These are phyloP conservation scores for Fagus crenata DNA, from an alignment of 306 rosid genomes.

Conservation along the genomic window DNA sequence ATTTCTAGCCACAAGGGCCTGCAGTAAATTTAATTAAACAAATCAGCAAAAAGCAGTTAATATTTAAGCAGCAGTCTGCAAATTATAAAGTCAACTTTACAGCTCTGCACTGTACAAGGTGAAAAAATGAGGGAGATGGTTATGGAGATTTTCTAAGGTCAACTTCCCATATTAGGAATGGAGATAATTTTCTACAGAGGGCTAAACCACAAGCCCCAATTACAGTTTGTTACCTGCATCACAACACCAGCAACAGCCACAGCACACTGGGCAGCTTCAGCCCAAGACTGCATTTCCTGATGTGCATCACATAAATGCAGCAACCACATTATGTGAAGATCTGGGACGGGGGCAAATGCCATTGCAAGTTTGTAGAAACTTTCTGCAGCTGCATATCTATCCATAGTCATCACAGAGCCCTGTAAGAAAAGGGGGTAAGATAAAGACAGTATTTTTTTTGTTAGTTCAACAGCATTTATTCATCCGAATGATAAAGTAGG, in stretches of 20 bases:
- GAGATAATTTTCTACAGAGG: background rate
- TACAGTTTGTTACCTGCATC: slow-evolving; percentile 67
- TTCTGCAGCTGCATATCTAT: slow-evolving; percentile 95
- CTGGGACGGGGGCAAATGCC: slow-evolving; percentile 99
- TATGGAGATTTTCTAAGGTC: too few relatives aligned
- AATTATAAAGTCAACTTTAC: background rate
- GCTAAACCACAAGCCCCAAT: background rate
- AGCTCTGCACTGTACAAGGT: background rate
- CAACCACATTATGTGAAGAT: slow-evolving; percentile 99
- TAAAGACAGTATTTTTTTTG: slow-evolving; percentile 10
- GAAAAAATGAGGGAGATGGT: background rate
- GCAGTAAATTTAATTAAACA: slow-evolving; percentile 28
- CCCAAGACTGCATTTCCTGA: slow-evolving; percentile 99
- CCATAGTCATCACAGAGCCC: slow-evolving; percentile 88
- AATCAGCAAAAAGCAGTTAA: slow-evolving; percentile 10
- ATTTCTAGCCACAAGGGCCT: slow-evolving; percentile 98
- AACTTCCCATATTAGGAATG: background rate
- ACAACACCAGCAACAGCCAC: slow-evolving; percentile 98
- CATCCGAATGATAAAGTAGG: slow-evolving; percentile 1
- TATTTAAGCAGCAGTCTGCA: background rate
- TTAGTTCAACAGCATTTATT: slow-evolving; percentile 7
- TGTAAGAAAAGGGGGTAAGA: slow-evolving; percentile 35
- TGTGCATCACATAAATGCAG: slow-evolving; percentile 98
- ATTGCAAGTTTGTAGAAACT: slow-evolving; percentile 87
- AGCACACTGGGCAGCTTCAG: slow-evolving; percentile 99